Base-by-base conservation (phyloP, 73 alveolate genomes). In the Paramecium biaurelia region DNA sequence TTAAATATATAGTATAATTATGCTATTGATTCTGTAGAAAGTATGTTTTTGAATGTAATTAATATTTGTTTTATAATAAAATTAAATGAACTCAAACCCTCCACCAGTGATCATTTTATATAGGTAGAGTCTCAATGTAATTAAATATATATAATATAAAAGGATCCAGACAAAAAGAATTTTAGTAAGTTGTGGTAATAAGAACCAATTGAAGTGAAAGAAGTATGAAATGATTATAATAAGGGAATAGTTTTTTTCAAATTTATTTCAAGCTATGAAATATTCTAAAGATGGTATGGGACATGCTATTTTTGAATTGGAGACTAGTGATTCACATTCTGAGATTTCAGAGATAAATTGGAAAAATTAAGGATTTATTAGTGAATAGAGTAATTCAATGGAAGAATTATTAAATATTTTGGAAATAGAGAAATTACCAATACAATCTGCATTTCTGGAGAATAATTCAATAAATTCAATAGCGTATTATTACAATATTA, bases 121-220 rank as follows among this genome's bases (percentile, higher is more conserved):
- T 37, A 72, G 10, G n/a, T 72, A 72, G 45, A 72, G 86, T 18
- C 34, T 72, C 4, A 72, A 38, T 72, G 86, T 72, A 72, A 34
- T 28, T 15, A 9, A 72, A 12, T 72, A 14, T 72, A 15, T 18
- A 2, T 18, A 0, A 53, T 14, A n/a, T 12, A 0, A 14, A 12
- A 72, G 86, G 86, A 72, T 0, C 35, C 56, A 14, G 32, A 14
- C 35, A 72, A 72, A 15, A 72, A 72, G 58, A 35, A 72, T 35
- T 72, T 72, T 10, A 38, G 86, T 10, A 72, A 72, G 35, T 35
- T 35, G 8, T 72, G 86, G 86, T 7, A 72, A 14, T 37, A 72
- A 72, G 86, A 72, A 72, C 86, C 86, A 15, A 35, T 20, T 35
- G 86, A 72, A 72, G 86, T 72, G 30, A 72, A 72, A 38, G 86